These are phyloP conservation scores for Kwoniella sp. DNA, from an alignment of 768 basidiomycete species.

Conservation along the genomic window DNA sequence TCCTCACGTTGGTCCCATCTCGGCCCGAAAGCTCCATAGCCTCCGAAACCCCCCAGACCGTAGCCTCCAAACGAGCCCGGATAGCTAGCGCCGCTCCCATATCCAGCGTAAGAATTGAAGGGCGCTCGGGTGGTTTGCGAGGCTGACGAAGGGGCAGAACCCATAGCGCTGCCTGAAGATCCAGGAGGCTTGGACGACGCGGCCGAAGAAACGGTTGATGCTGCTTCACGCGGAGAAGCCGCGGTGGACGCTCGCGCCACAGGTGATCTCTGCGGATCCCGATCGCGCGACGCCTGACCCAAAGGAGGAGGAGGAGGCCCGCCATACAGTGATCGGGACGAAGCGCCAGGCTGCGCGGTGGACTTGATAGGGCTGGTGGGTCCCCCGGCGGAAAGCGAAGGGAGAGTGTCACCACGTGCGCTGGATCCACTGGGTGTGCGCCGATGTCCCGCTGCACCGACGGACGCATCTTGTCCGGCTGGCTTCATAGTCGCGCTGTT, in stretches of 20 bases:
- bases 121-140: constrained; percentile 1
- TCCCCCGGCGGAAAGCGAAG: not conserved
- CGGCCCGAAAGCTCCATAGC: constrained; percentile 11
- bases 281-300: constrained; percentile 1
- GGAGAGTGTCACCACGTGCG: constrained; percentile 3
- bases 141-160: not conserved
- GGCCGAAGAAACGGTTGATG: not conserved
- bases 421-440: constrained; percentile 15
- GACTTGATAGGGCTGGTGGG: constrained; percentile 9
- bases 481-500: constrained; percentile 1
- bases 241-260: constrained; percentile 1
- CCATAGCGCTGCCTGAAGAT: not conserved
- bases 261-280: constrained; percentile 5
- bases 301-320: constrained; percentile 1
- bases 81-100: not conserved
- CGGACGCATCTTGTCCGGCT: not conserved
- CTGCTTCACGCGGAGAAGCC: constrained; percentile 7
- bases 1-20: constrained; percentile 6
- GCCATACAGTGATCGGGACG: constrained; percentile 7
- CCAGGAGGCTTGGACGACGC: not conserved
- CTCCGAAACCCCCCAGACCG: constrained; percentile 15
- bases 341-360: not conserved
- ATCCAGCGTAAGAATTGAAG: not conserved
- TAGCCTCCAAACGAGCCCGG: constrained; percentile 13
- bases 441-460: constrained; percentile 7